Evolutionary conservation across 2,329 filamentous ascomycete genomes (phyloP), one percentile per base, ranked within the genome.

Genomic region (Claviceps cyperi): DNA sequence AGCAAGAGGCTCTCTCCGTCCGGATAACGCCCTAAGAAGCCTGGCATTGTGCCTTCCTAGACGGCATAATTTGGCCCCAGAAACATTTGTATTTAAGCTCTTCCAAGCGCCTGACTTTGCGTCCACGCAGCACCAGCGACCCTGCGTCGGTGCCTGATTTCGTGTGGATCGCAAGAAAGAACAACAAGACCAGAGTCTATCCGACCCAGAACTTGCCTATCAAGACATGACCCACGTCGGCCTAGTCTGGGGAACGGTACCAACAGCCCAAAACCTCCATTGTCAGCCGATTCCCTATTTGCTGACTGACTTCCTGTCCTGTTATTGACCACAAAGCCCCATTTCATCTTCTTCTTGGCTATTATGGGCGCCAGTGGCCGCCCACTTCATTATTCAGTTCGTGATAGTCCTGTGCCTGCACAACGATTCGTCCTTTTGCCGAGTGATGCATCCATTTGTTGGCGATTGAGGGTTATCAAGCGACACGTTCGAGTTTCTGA

Each of bases 21-120:
- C 6, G 45, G 50, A 48, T 49, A 51, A 54, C 53, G 51, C 35
- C 56, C 57, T 49, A 55, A 52, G 41, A 32, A 58, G 56, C 59
- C 55, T 55, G 56, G 52, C 60, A 58, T 59, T 61, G 61, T 57
- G 63, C 58, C 64, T 66, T 58, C 63, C 65, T 56, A 60, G 60
- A 58, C 57, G 49, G 62, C 62, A 57, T 64, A 62, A 47, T 58
- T 65, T 65, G 62, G 59, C 60, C 64, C 59, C 66, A 54, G 65
- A 64, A 64, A 67, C 65, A 68, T 67, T 67, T 67, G 65, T 64
- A 62, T 59, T 50, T 37, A 50, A 59, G 59, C 58, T 57, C 55
- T 59, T 62, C 59, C 59, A 58, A 59, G 56, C 61, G 55, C 57
- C 60, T 61, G 59, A 58, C 64, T 65, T 65, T 64, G 59, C 60